These are phyloP conservation scores for Phlebiopsis gigantea DNA, from an alignment of 768 basidiomycete species.

Conservation along the genomic window DNA sequence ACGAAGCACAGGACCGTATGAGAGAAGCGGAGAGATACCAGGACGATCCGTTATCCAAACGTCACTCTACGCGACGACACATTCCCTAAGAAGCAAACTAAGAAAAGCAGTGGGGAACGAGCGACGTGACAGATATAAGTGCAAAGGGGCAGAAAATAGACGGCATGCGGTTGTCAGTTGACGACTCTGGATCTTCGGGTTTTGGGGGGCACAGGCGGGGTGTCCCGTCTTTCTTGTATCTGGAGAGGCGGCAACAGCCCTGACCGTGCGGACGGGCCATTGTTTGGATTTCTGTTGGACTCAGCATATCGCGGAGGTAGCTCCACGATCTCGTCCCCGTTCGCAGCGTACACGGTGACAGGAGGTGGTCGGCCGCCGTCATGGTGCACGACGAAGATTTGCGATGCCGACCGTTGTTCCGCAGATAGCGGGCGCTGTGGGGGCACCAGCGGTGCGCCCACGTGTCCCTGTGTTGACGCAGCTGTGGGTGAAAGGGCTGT, in stretches of 20 bases:
- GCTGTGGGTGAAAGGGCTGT: not conserved
- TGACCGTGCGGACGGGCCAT: not conserved
- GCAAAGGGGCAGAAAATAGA: not conserved
- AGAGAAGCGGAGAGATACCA: not conserved
- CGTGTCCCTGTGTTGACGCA: not conserved
- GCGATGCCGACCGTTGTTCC: constrained; percentile 18
- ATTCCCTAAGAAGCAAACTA: not conserved
- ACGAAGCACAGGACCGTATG: no score
- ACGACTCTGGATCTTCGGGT: constrained; percentile 3
- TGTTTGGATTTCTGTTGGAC: not conserved
- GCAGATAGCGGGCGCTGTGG: constrained; percentile 9
- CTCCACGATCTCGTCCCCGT: constrained; percentile 54
- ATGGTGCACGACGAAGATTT: constrained; percentile 56
- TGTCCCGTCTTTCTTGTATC: constrained; percentile 1
- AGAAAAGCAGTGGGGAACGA: not conserved
- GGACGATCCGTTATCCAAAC: no score
- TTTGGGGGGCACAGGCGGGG: constrained; percentile 1
- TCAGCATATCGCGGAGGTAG: constrained; percentile 47
- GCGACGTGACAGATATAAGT: not conserved
- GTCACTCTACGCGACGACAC: no score
- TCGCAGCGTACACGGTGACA: constrained; percentile 51
- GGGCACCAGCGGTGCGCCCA: not conserved
- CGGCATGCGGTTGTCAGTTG: not conserved
- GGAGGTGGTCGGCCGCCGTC: constrained; percentile 55
- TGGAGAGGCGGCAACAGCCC: not conserved